phyloP scores from a whole-genome alignment of 129 eudicot genomes.

The Apium graveolens region DNA sequence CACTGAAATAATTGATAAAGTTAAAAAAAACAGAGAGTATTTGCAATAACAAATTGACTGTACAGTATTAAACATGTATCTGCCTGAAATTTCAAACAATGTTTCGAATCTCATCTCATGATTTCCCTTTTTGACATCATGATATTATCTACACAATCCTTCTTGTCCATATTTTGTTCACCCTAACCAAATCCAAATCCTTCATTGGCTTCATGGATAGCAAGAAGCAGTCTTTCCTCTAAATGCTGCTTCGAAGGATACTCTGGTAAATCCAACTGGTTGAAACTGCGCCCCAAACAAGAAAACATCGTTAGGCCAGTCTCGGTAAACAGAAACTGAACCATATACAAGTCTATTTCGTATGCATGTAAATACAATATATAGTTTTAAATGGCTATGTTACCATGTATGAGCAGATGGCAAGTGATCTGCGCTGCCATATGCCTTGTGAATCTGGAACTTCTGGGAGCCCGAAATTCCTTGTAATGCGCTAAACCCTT shows the following conservation, averaged over 20 bases:
- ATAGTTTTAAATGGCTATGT: no score
- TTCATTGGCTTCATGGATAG: constrained; percentile 94
- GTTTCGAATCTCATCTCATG: not conserved
- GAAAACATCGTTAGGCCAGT: not conserved
- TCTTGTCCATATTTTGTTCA: not conserved
- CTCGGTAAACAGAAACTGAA: not conserved
- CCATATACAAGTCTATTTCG: not conserved
- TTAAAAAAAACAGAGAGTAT: not conserved
- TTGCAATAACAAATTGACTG: constrained; percentile 22
- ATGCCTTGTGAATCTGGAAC: constrained; percentile 97
- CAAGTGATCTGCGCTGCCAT: constrained; percentile 82
- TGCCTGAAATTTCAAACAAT: not conserved
- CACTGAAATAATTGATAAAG: constrained; percentile 3
- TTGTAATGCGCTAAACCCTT: constrained; percentile 97
- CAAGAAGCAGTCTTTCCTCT: constrained; percentile 85
- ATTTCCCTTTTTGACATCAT: constrained; percentile 4
- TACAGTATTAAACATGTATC: constrained; percentile 16
- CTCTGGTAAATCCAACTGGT: constrained; percentile 90
- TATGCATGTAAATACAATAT: no score
- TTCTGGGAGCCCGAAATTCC: constrained; percentile 97
- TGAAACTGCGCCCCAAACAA: constrained; percentile 59
- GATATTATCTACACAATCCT: constrained; percentile 39
- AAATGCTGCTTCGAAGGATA: constrained; percentile 85
- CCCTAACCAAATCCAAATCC: constrained; percentile 93
- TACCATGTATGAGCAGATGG: constrained; percentile 99